These are phyloP conservation scores for Inga laurina DNA, from an alignment of 306 rosid species.

Conservation along the genomic window DNA sequence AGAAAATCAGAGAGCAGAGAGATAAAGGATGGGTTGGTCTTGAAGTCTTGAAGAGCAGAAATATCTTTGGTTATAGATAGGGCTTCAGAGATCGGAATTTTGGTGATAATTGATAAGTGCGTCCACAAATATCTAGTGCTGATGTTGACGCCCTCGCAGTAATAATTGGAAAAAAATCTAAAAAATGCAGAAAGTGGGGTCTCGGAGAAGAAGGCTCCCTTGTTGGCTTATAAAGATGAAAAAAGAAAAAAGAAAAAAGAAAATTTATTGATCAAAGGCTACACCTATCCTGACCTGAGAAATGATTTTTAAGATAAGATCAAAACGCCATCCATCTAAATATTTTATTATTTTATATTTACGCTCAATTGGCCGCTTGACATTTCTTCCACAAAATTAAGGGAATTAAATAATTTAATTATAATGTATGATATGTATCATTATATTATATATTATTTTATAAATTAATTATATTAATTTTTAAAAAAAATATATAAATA, in stretches of 20 bases:
- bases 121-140: background rate
- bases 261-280: background rate
- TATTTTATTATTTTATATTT: no score
- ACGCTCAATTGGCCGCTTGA: no score
- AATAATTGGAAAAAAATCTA: background rate
- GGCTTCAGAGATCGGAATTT: constrained; percentile 1
- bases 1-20: background rate
- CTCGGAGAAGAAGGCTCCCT: background rate
- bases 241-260: no score
- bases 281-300: background rate
- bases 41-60: background rate
- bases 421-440: no score
- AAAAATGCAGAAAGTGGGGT: background rate
- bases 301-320: background rate
- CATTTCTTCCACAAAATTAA: no score
- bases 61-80: background rate
- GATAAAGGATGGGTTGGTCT: background rate
- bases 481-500: no score
- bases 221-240: background rate
- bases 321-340: background rate
- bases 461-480: no score
- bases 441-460: no score
- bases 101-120: background rate
- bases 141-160: background rate
- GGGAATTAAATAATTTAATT: no score